Evolutionary conservation across 176 grass and related monocot genomes (phyloP).

Genomic region (Oryza longistaminata): DNA sequence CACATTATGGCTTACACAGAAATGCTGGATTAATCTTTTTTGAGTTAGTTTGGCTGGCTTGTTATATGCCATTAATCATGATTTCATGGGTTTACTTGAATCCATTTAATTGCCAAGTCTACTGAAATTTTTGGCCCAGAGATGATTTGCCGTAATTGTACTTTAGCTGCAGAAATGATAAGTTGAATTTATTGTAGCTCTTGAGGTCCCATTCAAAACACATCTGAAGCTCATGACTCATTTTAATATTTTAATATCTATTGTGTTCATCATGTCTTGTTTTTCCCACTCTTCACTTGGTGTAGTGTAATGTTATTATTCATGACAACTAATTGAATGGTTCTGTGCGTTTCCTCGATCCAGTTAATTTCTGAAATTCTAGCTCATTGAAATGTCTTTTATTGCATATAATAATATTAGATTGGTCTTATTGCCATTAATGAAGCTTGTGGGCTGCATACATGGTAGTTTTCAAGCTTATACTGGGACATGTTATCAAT

Average conservation of each 20-base stretch:
- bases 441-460: neutral
- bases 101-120: neutral
- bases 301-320: conserved; percentile 1
- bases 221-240: neutral
- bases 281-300: conserved; percentile 3
- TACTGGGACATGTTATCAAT: neutral
- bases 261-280: conserved; percentile 8
- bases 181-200: neutral
- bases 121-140: neutral
- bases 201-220: neutral
- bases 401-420: neutral
- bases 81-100: conserved; percentile 9
- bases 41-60: neutral
- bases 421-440: neutral
- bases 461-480: conserved; percentile 24
- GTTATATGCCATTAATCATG: conserved; percentile 10
- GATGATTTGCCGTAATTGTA: neutral
- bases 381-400: neutral
- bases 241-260: neutral
- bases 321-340: conserved; percentile 1
- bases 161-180: neutral
- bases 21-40: neutral
- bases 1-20: neutral
- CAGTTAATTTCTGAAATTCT: neutral
- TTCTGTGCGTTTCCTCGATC: neutral